Base-by-base conservation (phyloP, 2,329 filamentous ascomycete genomes). In the Pyricularia sp. region DNA sequence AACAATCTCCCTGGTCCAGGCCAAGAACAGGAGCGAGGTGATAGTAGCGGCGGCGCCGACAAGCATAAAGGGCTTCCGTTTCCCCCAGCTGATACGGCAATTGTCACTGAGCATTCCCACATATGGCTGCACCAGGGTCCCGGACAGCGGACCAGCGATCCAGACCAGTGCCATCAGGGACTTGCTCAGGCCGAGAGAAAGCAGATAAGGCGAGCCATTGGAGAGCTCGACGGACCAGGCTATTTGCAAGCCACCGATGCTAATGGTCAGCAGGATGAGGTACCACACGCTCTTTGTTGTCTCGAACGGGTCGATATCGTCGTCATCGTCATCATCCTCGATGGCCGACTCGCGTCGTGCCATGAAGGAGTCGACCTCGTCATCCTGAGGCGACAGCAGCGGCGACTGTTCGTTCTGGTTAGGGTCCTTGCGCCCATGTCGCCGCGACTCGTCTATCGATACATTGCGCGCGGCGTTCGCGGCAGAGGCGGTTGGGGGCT, bases 211-310 rank as follows among this genome's bases (percentile, higher is more conserved):
- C 64, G 93, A 96, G 70, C 93, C 93, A 78, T 96, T 93, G 64
- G 92, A 96, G 57, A 96, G 81, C 75, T 97, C 93, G 57, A 96
- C 92, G 1, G 93, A 93, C 93, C 93, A 97, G 31, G 93, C 92
- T 70, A 97, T 89, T 77, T 97, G 93, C 67, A 97, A 79, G 28
- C 91, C 93, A 66, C 91, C 91, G 69, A 96, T 90, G 72, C 90
- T 87, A 67, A 97, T 81, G 7, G 93, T 96, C 75, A 97, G 78
- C 67, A 96, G 79, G 69, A 96, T 84, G 70, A 97, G 80, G 75
- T 96, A 96, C 86, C 88, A 91, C 60, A 87, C 79, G 75, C 89
- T 93, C 81, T 93, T 96, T 28, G 88, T 88, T 66, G 84, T 81
- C 71, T 91, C 82, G 64, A 76, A 79, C 19, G 77, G 75, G 67